Evolutionary conservation across 108 stramenopile genomes (phyloP).

Genomic region (Cyclotella sp.): DNA sequence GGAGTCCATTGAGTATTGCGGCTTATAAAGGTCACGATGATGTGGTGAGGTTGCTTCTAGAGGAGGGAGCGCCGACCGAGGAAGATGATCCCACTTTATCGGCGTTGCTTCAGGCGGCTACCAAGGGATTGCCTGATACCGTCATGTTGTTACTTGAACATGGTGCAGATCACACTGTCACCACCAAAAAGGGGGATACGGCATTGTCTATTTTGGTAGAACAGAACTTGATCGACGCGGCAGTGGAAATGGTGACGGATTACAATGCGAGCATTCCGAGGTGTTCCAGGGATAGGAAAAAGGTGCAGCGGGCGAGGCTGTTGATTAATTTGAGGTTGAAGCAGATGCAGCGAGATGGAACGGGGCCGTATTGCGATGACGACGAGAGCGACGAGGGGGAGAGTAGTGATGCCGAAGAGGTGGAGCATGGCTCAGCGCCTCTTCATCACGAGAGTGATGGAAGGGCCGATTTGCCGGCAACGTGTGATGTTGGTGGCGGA

Average conservation of each 20-base stretch:
- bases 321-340: constrained; percentile 88
- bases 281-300: constrained; percentile 91
- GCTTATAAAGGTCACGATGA: constrained; percentile 93
- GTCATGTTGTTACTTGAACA: constrained; percentile 81
- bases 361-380: constrained; percentile 63
- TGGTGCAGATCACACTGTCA: constrained; percentile 91
- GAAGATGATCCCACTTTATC: constrained; percentile 91
- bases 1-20: constrained; percentile 92
- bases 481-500: constrained; percentile 5
- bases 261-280: constrained; percentile 92
- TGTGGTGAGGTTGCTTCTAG: constrained; percentile 81
- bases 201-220: constrained; percentile 92
- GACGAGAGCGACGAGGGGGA: constrained; percentile 47
- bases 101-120: constrained; percentile 89
- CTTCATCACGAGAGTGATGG: constrained; percentile 51
- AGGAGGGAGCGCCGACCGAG: constrained; percentile 90
- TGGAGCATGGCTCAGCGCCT: constrained; percentile 32
- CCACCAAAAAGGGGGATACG: constrained; percentile 93
- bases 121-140: constrained; percentile 89
- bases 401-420: constrained; percentile 25
- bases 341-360: constrained; percentile 77
- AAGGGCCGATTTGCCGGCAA: constrained; percentile 22
- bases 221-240: constrained; percentile 91
- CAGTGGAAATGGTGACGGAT: constrained; percentile 92
- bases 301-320: constrained; percentile 88